Conservation (phyloP, 2,329 filamentous ascomycete species). For the Chaetoscypha palmicola region DNA sequence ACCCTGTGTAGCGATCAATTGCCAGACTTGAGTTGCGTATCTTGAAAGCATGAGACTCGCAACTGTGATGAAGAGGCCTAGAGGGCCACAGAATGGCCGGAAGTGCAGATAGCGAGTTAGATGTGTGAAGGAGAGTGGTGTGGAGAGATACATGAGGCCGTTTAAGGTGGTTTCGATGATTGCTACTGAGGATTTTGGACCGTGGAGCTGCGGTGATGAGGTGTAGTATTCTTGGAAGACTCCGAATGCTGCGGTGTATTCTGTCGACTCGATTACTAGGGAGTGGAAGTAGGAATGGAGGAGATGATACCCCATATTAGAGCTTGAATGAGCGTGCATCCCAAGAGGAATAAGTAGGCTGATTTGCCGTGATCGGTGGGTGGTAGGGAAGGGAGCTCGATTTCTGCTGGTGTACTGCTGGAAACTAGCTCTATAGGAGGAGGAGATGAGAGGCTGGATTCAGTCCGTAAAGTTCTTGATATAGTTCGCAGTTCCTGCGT, state of each 20-base stretch:
- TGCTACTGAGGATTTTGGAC: constrained; percentile 9
- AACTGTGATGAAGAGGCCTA: constrained; percentile 35
- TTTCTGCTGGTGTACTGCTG: too few species aligned
- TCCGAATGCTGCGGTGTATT: constrained; percentile 61
- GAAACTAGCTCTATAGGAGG: too few species aligned
- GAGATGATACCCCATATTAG: constrained; percentile 43
- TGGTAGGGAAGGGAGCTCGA: constrained; percentile 27
- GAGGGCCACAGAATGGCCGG: constrained; percentile 34
- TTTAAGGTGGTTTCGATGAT: constrained; percentile 23
- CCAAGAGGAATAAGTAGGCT: constrained; percentile 41
- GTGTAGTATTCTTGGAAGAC: constrained; percentile 65
- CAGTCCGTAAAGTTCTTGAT: too few species aligned
- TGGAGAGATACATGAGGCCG: constrained; percentile 50
- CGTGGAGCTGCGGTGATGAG: constrained; percentile 5
- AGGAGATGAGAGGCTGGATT: too few species aligned
- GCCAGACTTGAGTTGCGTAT: constrained; percentile 44
- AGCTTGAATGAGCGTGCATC: constrained; percentile 45
- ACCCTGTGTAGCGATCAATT: constrained; percentile 54
- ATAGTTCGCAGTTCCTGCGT: too few species aligned
- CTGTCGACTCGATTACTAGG: constrained; percentile 32
- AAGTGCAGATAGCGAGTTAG: constrained; percentile 35
- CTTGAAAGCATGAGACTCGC: constrained; percentile 45
- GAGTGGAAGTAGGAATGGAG: neutral
- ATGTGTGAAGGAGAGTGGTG: constrained; percentile 42
- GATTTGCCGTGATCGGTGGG: constrained; percentile 32